Evolutionary conservation across 345 rosid species (phyloP).

Genomic region (Pugionium cornutum): DNA sequence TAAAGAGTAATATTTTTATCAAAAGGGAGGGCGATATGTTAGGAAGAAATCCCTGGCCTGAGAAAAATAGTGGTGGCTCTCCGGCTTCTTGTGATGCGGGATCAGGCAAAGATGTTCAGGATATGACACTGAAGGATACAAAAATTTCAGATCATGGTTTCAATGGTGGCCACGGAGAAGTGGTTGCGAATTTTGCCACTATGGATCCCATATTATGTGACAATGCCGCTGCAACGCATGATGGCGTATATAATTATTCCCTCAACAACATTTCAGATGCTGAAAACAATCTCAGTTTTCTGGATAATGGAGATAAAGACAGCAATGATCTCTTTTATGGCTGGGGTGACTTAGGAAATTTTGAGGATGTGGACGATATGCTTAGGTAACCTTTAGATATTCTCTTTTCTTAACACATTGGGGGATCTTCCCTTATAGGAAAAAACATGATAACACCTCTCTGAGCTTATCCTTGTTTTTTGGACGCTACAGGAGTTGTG

Average conservation of each 20-base stretch:
- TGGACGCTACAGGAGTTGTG: slow-evolving; percentile 66
- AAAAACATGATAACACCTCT: slow-evolving; percentile 2
- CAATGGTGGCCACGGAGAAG: slow-evolving; percentile 39
- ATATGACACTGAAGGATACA: slow-evolving; percentile 45
- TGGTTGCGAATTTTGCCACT: slow-evolving; percentile 41
- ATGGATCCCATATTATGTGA: slow-evolving; percentile 49
- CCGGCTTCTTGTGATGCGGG: slow-evolving; percentile 44
- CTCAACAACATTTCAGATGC: slow-evolving; percentile 52
- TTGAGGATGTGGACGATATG: slow-evolving; percentile 92
- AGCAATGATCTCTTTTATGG: slow-evolving; percentile 64
- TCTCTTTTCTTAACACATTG: slow-evolving; percentile 14
- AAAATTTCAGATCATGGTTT: slow-evolving; percentile 48
- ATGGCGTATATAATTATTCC: slow-evolving; percentile 49
- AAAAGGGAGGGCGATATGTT: slow-evolving; percentile 48
- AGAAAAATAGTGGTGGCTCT: slow-evolving; percentile 45
- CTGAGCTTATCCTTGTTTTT: slow-evolving; percentile 29
- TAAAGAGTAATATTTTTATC: slow-evolving; percentile 39
- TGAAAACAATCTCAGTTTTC: slow-evolving; percentile 59
- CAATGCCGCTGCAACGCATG: slow-evolving; percentile 42
- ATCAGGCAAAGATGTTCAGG: slow-evolving; percentile 47
- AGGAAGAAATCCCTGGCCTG: slow-evolving; percentile 58
- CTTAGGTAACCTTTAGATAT: slow-evolving; percentile 57
- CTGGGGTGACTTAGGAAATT: slow-evolving; percentile 84
- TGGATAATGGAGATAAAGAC: slow-evolving; percentile 62
- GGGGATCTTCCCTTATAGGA: slow-evolving; percentile 1